These are phyloP conservation scores for Debaryomyces fabryi DNA, from an alignment of 1,139 yeast species.

Conservation along the genomic window DNA sequence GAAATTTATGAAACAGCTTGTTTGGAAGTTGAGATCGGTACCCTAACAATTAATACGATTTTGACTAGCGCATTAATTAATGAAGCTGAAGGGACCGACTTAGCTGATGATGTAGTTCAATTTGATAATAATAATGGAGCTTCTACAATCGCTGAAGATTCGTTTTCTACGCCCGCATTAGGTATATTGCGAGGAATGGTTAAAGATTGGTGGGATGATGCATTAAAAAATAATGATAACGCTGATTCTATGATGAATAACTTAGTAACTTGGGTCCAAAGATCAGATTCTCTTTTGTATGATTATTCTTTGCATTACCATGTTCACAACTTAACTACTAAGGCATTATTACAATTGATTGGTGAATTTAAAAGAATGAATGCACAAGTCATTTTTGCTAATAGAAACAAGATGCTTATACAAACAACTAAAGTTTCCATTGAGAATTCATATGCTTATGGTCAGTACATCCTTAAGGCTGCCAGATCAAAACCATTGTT, in stretches of 20 bases:
- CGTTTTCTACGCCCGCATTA: constrained; percentile 80
- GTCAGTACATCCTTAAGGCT: constrained; percentile 82
- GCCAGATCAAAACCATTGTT: constrained; percentile 82
- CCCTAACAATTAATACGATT: constrained; percentile 81
- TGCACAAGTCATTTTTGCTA: constrained; percentile 77
- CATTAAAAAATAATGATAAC: constrained; percentile 62
- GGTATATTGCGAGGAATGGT: constrained; percentile 72
- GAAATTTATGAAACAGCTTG: constrained; percentile 81
- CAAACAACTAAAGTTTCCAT: constrained; percentile 78
- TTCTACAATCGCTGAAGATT: constrained; percentile 67
- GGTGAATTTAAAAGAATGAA: constrained; percentile 83
- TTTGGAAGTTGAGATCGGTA: constrained; percentile 76
- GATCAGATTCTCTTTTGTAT: constrained; percentile 69
- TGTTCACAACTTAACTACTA: constrained; percentile 82
- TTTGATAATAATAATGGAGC: constrained; percentile 48
- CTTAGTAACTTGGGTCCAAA: constrained; percentile 86
- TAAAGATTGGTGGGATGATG: constrained; percentile 94
- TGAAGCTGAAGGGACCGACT: constrained; percentile 88
- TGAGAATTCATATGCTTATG: constrained; percentile 89
- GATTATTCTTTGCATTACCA: constrained; percentile 84
- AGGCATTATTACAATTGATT: constrained; percentile 77
- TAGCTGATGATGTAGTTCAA: constrained; percentile 57
- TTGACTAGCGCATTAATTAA: constrained; percentile 81
- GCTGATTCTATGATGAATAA: constrained; percentile 88
- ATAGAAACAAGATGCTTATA: constrained; percentile 71